Conservation (phyloP, 371 early-diverging fungal species). For the Sporodiniella umbellata region DNA sequence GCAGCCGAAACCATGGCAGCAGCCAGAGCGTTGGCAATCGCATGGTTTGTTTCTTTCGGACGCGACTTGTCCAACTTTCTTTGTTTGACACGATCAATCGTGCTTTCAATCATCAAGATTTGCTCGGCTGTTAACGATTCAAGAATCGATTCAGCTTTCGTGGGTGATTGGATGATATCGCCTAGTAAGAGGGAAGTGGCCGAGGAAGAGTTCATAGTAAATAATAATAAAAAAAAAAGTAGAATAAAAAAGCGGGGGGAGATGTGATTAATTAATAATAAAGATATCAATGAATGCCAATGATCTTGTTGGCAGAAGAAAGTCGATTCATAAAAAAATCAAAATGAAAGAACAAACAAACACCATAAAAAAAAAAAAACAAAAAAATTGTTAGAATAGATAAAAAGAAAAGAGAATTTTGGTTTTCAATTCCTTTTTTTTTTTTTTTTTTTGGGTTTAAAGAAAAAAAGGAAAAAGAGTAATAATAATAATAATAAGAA, state of each 20-base stretch:
- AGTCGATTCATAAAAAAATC: slow-evolving; percentile 22
- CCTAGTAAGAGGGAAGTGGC: slow-evolving; percentile 23
- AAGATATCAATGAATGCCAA: slow-evolving; percentile 20
- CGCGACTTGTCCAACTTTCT: slow-evolving; percentile 29
- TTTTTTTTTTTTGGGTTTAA: background rate
- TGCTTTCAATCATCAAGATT: slow-evolving; percentile 37
- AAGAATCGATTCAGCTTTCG: slow-evolving; percentile 38
- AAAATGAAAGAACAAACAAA: slow-evolving; percentile 4
- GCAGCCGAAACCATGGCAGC: slow-evolving; percentile 33
- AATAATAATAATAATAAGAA: too few relatives aligned
- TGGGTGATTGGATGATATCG: slow-evolving; percentile 38
- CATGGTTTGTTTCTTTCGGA: slow-evolving; percentile 14
- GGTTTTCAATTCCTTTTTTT: too few relatives aligned
- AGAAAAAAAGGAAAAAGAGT: background rate
- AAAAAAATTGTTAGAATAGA: background rate
- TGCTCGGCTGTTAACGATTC: slow-evolving; percentile 39
- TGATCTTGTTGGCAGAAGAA: slow-evolving; percentile 16
- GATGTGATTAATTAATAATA: slow-evolving; percentile 5
- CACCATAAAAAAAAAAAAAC: too few relatives aligned
- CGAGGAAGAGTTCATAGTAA: slow-evolving; percentile 6
- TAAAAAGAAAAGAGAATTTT: background rate
- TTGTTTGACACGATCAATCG: slow-evolving; percentile 35
- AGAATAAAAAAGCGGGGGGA: slow-evolving; percentile 14
- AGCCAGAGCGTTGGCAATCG: slow-evolving; percentile 32
- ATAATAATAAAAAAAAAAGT: background rate